These are phyloP conservation scores for Saussurea involucrata DNA, from an alignment of 129 eudicot species.

Conservation along the genomic window DNA sequence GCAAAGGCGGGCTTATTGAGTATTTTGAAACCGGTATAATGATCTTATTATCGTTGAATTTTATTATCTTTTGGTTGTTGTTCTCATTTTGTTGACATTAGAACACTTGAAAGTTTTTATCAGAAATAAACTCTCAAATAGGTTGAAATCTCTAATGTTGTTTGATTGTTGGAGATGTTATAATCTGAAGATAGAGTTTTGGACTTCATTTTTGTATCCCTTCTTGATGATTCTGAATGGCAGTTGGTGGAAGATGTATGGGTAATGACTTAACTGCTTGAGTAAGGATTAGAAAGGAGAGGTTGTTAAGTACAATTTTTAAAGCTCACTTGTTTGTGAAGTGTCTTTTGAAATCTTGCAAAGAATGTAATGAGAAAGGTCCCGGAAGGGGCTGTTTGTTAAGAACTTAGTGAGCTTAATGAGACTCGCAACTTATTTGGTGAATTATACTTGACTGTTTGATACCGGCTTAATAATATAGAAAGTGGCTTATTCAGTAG, in stretches of 20 bases:
- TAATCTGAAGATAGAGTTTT: slow-evolving; percentile 8
- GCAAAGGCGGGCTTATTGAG: slow-evolving; percentile 56
- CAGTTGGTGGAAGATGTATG: too few species aligned
- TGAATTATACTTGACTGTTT: too few species aligned
- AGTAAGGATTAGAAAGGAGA: neutral
- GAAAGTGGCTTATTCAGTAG: too few species aligned
- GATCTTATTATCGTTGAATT: slow-evolving; percentile 7
- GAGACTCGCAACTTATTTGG: too few species aligned
- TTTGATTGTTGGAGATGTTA: neutral
- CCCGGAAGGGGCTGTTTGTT: too few species aligned
- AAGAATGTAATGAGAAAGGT: neutral
- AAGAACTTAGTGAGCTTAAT: too few species aligned
- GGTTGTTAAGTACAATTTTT: neutral
- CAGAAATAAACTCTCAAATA: slow-evolving; percentile 4
- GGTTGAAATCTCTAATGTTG: neutral
- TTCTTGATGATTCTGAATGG: too few species aligned
- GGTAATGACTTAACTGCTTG: neutral
- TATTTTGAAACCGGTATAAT: slow-evolving; percentile 16
- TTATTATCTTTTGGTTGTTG: slow-evolving; percentile 9
- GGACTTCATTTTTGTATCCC: neutral
- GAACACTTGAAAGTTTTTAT: neutral
- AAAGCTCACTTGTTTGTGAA: neutral
- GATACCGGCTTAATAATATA: too few species aligned
- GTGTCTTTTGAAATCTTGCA: neutral
- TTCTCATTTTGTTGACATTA: slow-evolving; percentile 20